phyloP scores from a whole-genome alignment of 1,284 basidiomycete species.

The Hymenochaete sp. region DNA sequence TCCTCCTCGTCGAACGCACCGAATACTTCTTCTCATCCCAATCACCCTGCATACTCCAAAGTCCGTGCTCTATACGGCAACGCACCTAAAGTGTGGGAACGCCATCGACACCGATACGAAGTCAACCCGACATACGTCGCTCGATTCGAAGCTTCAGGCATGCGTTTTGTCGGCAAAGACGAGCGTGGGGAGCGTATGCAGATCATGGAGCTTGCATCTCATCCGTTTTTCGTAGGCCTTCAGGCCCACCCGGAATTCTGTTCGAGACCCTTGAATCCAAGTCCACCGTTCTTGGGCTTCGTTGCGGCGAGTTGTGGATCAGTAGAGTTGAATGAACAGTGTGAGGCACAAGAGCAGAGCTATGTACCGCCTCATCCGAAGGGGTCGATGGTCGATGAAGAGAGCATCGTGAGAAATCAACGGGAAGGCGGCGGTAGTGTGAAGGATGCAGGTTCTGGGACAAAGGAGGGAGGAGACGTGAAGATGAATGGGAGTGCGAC shows the following conservation, averaged over 20 bases:
- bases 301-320: constrained; percentile 76
- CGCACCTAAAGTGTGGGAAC: constrained; percentile 83
- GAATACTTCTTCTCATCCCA: no score
- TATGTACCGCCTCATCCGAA: constrained; percentile 46
- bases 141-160: constrained; percentile 60
- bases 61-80: constrained; percentile 83
- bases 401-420: constrained; percentile 29
- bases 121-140: constrained; percentile 88
- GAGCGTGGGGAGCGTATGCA: constrained; percentile 98
- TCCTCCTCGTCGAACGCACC: no score
- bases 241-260: constrained; percentile 99
- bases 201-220: constrained; percentile 87
- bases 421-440: constrained; percentile 5
- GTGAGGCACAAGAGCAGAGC: constrained; percentile 49
- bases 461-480: no score
- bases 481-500: no score
- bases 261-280: constrained; percentile 96
- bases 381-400: constrained; percentile 42
- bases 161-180: constrained; percentile 88
- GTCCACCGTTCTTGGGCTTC: constrained; percentile 95
- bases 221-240: constrained; percentile 91
- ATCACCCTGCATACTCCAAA: constrained; percentile 41
- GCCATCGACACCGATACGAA: constrained; percentile 96
- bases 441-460: no score
- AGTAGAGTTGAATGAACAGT: constrained; percentile 64